phyloP scores from a whole-genome alignment of 768 basidiomycete genomes.

The Calocera viscosa region DNA sequence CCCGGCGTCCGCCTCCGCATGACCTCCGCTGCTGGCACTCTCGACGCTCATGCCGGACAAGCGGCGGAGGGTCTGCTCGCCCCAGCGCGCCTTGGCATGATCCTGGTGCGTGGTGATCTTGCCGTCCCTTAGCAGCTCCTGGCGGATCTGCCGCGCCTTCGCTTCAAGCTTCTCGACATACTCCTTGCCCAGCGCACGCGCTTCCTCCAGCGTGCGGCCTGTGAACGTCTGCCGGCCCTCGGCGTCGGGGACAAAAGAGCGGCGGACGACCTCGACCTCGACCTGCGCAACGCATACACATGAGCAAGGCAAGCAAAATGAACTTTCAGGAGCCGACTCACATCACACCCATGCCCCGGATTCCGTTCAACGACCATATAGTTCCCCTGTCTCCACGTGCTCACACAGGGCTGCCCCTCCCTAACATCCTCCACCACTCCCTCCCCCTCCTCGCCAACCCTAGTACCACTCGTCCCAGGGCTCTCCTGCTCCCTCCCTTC shows the following conservation, averaged over 20 bases:
- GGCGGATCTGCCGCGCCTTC: not conserved
- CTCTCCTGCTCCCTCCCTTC: not conserved
- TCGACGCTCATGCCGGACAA: not conserved
- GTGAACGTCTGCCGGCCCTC: not conserved
- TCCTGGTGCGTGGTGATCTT: not conserved
- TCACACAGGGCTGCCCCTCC: constrained; percentile 15
- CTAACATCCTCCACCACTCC: constrained; percentile 14
- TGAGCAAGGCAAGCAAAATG: not conserved
- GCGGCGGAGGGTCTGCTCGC: not conserved
- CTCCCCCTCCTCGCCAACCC: constrained; percentile 9
- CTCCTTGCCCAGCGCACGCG: not conserved
- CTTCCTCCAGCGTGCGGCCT: not conserved
- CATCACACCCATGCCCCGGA: constrained; percentile 50
- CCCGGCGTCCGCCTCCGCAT: not conserved
- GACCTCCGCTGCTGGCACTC: not conserved
- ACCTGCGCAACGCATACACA: constrained; percentile 31
- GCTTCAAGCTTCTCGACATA: not conserved
- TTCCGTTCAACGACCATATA: constrained; percentile 54
- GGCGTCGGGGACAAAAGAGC: not conserved
- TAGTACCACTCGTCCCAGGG: constrained; percentile 2
- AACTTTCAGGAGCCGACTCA: constrained; percentile 25
- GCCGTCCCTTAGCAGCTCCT: not conserved
- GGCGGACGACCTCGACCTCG: constrained; percentile 48
- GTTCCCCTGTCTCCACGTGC: constrained; percentile 35
- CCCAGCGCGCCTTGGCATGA: not conserved